A percentile compares a stretch with the other conserved stretches of the same genome.
These are phyloP conservation scores for Pleurotus platypus DNA, from an alignment of 768 basidiomycete genomes.

Conservation along the genomic window DNA sequence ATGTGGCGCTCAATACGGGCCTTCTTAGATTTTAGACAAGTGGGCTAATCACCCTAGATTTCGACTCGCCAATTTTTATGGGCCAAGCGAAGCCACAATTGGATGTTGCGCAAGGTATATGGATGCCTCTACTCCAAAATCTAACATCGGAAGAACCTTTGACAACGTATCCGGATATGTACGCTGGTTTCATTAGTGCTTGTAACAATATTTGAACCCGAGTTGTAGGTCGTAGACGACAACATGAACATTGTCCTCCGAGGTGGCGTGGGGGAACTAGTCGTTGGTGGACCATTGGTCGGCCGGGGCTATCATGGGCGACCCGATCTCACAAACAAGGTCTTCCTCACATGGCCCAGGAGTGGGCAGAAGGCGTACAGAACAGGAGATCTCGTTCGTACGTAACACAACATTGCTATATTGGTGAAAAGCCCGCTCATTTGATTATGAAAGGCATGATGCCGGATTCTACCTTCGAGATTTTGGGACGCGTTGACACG, in stretches of 20 bases:
- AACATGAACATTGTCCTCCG: slow-evolving; percentile 38
- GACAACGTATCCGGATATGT: slow-evolving; percentile 32
- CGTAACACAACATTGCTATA: slow-evolving; percentile 11
- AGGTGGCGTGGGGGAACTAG: slow-evolving; percentile 43
- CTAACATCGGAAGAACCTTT: slow-evolving; percentile 42
- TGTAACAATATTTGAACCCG: slow-evolving; percentile 12
- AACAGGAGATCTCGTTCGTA: slow-evolving; percentile 45
- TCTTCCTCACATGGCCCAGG: slow-evolving; percentile 41
- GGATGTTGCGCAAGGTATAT: slow-evolving; percentile 45
- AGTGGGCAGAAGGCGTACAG: slow-evolving; percentile 40
- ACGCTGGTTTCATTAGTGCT: slow-evolving; percentile 5
- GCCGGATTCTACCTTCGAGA: slow-evolving; percentile 43
- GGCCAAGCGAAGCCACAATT: slow-evolving; percentile 51
- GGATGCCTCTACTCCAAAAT: slow-evolving; percentile 32
- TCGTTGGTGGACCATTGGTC: slow-evolving; percentile 47
- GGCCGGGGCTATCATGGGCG: slow-evolving; percentile 47
- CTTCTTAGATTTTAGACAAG: slow-evolving; percentile 34
- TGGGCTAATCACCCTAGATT: slow-evolving; percentile 44
- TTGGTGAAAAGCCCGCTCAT: background rate
- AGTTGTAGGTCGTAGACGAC: slow-evolving; percentile 37
- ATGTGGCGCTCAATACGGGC: background rate
- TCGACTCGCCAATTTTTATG: slow-evolving; percentile 47
- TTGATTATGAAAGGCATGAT: slow-evolving; percentile 36
- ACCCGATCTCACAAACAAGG: slow-evolving; percentile 39
- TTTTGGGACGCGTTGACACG: slow-evolving; percentile 47